Evolutionary conservation across 2,329 filamentous ascomycete species (phyloP).

Genomic region (Helicocarpus griseus): DNA sequence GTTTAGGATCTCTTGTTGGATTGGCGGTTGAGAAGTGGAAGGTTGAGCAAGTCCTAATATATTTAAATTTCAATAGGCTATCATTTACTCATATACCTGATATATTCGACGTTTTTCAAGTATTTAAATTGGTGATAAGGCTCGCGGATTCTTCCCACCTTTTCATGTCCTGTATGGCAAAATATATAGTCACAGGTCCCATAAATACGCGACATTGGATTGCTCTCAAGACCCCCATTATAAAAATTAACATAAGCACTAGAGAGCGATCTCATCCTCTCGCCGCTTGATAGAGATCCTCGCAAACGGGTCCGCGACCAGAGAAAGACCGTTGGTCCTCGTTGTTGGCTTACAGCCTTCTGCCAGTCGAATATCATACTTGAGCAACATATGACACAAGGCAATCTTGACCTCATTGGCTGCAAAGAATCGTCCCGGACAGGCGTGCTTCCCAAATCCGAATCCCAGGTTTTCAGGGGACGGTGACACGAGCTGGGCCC

Average conservation of each 20-base stretch:
- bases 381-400: conserved; percentile 22
- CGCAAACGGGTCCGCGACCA: neutral
- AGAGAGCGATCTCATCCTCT: neutral
- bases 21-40: too few species aligned
- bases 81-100: too few species aligned
- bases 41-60: too few species aligned
- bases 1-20: too few species aligned
- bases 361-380: conserved; percentile 24
- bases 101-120: too few species aligned
- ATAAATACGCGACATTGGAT: too few species aligned
- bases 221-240: neutral
- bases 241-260: neutral
- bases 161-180: too few species aligned
- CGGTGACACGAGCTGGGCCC: conserved; percentile 9
- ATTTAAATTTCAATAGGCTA: too few species aligned
- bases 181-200: too few species aligned
- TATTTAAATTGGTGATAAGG: too few species aligned
- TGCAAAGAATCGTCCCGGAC: conserved; percentile 28
- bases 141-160: too few species aligned
- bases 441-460: conserved; percentile 23
- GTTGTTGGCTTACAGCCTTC: conserved; percentile 8
- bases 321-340: neutral
- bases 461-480: conserved; percentile 16
- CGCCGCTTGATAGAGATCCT: neutral
- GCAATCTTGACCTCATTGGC: conserved; percentile 25